Conservation (phyloP, 164 flowering plant genomes). For the Nelumbo lutea region DNA sequence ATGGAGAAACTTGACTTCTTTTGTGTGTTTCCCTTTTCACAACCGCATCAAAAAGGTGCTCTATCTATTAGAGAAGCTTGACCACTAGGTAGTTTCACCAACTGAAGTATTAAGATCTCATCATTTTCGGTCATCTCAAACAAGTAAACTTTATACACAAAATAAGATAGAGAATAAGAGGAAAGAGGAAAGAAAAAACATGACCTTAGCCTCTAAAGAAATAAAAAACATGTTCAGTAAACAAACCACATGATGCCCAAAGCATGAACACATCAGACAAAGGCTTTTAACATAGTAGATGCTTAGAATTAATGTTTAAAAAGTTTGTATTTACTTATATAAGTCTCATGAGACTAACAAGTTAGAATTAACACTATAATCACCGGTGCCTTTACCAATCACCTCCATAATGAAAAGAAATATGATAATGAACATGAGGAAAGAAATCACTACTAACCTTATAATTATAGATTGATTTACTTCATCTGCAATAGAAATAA, state of each 20-base stretch:
- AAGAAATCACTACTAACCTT: constrained; percentile 57
- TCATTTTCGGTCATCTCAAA: too few species aligned
- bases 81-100: too few species aligned
- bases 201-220: neutral
- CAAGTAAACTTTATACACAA: too few species aligned
- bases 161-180: too few species aligned
- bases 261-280: neutral
- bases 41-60: too few species aligned
- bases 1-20: too few species aligned
- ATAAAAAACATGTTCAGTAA: neutral
- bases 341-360: neutral
- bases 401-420: neutral
- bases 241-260: neutral
- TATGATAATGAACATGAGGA: neutral
- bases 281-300: neutral
- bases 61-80: too few species aligned
- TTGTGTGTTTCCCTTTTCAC: too few species aligned
- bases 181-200: neutral
- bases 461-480: constrained; percentile 98
- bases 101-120: too few species aligned
- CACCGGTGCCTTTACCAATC: neutral
- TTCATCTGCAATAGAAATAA: constrained; percentile 71
- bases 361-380: neutral
- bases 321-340: neutral
- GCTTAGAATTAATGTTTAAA: neutral